A percentile compares a stretch with the other conserved stretches of the same genome.
phyloP scores from a whole-genome alignment of 2,329 filamentous ascomycete genomes.

The Colletotrichum agaves region DNA sequence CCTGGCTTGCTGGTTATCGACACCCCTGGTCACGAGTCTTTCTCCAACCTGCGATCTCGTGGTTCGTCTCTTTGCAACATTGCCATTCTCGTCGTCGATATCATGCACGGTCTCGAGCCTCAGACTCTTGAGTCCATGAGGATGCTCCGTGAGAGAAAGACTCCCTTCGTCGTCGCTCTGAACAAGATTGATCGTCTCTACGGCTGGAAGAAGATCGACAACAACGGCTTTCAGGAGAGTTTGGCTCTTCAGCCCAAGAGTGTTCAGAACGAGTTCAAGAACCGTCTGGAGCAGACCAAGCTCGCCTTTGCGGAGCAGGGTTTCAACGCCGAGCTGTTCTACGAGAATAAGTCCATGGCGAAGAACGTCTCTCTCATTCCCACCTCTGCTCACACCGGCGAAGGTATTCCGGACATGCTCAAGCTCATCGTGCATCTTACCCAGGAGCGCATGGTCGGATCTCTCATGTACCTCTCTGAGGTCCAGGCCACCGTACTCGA shows the following conservation, averaged over 20 bases:
- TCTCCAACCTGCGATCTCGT: conserved; percentile 96
- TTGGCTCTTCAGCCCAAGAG: conserved; percentile 90
- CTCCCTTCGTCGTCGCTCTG: conserved; percentile 96
- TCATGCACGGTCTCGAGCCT: conserved; percentile 98
- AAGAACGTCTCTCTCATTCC: conserved; percentile 95
- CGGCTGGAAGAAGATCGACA: conserved; percentile 98
- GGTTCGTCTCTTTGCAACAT: conserved; percentile 99
- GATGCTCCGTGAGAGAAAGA: conserved; percentile 90
- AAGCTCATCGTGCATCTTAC: conserved; percentile 93
- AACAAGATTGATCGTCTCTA: conserved; percentile 99
- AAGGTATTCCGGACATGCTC: conserved; percentile 98
- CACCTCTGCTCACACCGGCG: conserved; percentile 97
- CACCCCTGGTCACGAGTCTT: conserved; percentile 99
- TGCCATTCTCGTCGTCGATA: conserved; percentile 98
- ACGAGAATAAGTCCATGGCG: conserved; percentile 97
- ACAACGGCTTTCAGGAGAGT: conserved; percentile 97
- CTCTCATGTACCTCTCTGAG: conserved; percentile 98
- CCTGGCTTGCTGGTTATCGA: conserved; percentile 97
- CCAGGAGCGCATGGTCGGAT: conserved; percentile 96
- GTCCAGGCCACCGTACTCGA: conserved; percentile 98
- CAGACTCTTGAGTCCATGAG: conserved; percentile 98
- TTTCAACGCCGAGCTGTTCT: conserved; percentile 97
- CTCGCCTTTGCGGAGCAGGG: conserved; percentile 94
- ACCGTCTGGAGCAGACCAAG: conserved; percentile 90
- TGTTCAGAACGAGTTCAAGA: conserved; percentile 93